Base-by-base conservation (phyloP, 2,329 filamentous ascomycete genomes). In the Penicillium palitans region DNA sequence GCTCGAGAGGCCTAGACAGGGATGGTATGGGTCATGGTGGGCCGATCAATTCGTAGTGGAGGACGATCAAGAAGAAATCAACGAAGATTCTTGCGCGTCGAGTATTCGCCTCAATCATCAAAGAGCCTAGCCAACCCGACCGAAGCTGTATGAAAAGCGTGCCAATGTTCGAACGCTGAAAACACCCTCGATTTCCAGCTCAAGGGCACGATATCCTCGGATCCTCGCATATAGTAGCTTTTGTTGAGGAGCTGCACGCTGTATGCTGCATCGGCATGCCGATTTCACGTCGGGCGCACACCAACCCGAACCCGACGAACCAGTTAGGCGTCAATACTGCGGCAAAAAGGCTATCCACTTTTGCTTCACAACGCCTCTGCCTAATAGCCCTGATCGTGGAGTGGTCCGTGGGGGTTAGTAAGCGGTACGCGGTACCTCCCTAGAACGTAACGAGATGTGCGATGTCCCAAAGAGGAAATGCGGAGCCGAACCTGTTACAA, bases 241-340 rank as follows among this genome's bases (percentile, higher is more conserved):
- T 29, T 19, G 8, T 25, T 31, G 29, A 37, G 9, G 35, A 42
- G 33, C 40, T 53, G 35, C 55, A 54, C 2, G 15, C 33, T 24
- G 29, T 2, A 47, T 2, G 24, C 33, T 52, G 21, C 29, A 54
- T 58, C 55, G 55, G 55, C 50, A 42, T 58, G 55, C 55, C 55
- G 55, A 58, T 47, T 48, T 15, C n/a, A 47, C 17, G 33, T 58
- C 55, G 50, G 55, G 55, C 55, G 42, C 50, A 47, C 27, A 57
- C 31, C 12, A 33, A 6, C 12, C 31, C 31, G 31, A 33, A 48
- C 50, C 27, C 49, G 41, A 25, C 4, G 24, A 48, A n/a, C 50
- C 33, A 54, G 55, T 58, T 49, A 54, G 55, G 55, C 50, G 49
- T 48, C 50, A 58, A 54, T 37, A 17, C 9, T 48, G 37, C 27